A percentile compares a stretch with the other conserved stretches of the same genome.
Evolutionary conservation across 805 yeast species (phyloP).

Genomic region (Nakazawaea wyomingensis): DNA sequence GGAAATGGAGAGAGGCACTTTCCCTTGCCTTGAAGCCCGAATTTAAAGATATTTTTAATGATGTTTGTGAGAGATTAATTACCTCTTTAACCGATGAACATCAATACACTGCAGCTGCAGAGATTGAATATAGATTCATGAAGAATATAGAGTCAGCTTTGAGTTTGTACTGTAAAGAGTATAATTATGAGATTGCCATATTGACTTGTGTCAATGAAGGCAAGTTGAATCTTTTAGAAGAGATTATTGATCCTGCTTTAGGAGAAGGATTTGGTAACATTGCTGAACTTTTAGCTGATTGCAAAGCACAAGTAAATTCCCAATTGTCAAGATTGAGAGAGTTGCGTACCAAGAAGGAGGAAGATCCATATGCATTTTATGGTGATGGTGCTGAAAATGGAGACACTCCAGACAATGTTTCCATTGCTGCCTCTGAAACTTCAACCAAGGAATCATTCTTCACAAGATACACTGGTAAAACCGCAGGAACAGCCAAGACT

Average conservation of each 20-base stretch:
- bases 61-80: conserved; percentile 57
- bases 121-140: conserved; percentile 60
- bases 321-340: conserved; percentile 83
- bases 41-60: conserved; percentile 33
- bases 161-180: conserved; percentile 65
- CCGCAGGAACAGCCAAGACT: conserved; percentile 92
- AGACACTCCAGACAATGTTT: conserved; percentile 88
- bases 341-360: conserved; percentile 72
- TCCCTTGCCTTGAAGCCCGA: conserved; percentile 44
- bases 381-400: conserved; percentile 56
- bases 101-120: conserved; percentile 75
- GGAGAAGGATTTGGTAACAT: conserved; percentile 84
- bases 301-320: conserved; percentile 76
- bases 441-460: conserved; percentile 90
- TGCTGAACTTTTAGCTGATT: conserved; percentile 91
- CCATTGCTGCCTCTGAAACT: conserved; percentile 91
- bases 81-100: conserved; percentile 60
- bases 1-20: conserved; percentile 83
- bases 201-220: conserved; percentile 49
- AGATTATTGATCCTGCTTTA: conserved; percentile 64
- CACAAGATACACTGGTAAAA: conserved; percentile 95
- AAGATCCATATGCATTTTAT: conserved; percentile 82
- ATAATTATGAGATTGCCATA: conserved; percentile 70
- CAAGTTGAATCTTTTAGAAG: conserved; percentile 41
- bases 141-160: conserved; percentile 59